Evolutionary conservation across 208 protist genomes (phyloP).

Genomic region (Polymyxa betae): DNA sequence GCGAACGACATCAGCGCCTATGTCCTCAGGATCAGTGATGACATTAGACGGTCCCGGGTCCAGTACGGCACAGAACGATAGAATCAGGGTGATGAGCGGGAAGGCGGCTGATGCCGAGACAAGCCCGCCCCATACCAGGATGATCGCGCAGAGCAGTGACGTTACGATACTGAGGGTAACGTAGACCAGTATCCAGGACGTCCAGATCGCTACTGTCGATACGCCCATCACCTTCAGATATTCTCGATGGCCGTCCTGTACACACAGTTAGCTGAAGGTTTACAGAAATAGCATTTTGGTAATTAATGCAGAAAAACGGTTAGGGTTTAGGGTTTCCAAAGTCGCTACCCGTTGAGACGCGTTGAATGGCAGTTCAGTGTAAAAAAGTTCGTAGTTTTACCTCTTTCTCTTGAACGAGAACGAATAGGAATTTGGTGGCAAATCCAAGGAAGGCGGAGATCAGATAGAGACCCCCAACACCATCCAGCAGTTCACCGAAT

Average conservation of each 20-base stretch:
- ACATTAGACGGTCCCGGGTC: neutral
- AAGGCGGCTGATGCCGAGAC: neutral
- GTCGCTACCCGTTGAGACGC: too few relatives aligned
- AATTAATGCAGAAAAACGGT: too few relatives aligned
- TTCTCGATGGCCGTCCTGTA: neutral
- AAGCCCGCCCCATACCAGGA: neutral
- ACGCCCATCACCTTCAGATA: neutral
- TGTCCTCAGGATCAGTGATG: neutral
- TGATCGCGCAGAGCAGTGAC: neutral
- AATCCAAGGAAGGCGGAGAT: conserved; percentile 3
- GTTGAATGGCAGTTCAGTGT: too few relatives aligned
- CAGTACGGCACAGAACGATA: neutral
- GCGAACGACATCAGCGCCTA: neutral
- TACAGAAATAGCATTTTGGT: too few relatives aligned
- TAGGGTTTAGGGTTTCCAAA: too few relatives aligned
- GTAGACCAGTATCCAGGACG: neutral
- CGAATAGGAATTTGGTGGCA: conserved; percentile 3
- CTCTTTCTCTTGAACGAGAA: conserved; percentile 52
- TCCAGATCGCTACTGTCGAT: neutral
- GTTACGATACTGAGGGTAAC: neutral
- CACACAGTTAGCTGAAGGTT: neutral
- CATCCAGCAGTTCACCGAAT: neutral
- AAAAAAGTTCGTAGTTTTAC: neutral
- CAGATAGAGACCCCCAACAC: conserved; percentile 15
- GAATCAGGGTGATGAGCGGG: neutral